A percentile compares a stretch with the other conserved stretches of the same genome.
Evolutionary conservation across 1,284 basidiomycete species (phyloP).

Genomic region (Fomitiporia mediterranea): DNA sequence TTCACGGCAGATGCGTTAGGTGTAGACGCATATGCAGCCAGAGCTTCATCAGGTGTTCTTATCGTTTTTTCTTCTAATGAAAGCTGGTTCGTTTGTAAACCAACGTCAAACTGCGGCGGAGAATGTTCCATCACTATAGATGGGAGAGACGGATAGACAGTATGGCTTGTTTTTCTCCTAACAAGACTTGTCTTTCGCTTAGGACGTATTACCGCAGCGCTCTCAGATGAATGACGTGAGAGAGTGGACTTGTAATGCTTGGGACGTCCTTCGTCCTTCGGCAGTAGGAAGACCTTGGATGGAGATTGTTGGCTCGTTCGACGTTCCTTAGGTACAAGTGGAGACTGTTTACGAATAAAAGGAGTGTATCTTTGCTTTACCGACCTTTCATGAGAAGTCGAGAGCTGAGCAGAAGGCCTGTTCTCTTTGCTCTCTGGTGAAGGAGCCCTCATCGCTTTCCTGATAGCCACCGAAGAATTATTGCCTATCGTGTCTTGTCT

Average conservation of each 20-base stretch:
- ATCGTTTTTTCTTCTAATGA: neutral
- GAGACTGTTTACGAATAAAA: slow-evolving; percentile 1
- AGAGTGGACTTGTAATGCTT: neutral
- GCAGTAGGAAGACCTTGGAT: slow-evolving; percentile 6
- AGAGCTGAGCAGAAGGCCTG: neutral
- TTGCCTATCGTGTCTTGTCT: neutral
- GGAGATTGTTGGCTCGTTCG: neutral
- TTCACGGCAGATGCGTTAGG: neutral
- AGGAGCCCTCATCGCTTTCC: neutral
- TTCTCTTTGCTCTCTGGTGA: slow-evolving; percentile 10
- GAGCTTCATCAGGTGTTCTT: no score
- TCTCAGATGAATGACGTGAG: slow-evolving; percentile 5
- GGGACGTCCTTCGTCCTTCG: slow-evolving; percentile 4
- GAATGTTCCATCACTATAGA: slow-evolving; percentile 12
- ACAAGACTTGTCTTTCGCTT: neutral
- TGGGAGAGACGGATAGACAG: slow-evolving; percentile 10
- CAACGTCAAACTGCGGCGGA: neutral
- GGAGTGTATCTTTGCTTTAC: neutral
- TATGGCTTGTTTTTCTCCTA: neutral
- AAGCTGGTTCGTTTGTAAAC: no score
- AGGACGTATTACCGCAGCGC: neutral
- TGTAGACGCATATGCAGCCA: neutral
- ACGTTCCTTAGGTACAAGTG: neutral
- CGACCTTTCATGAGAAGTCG: neutral
- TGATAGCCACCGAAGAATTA: neutral